phyloP scores from a whole-genome alignment of 148 eudicot species.

The Rhododendron williamsianum region DNA sequence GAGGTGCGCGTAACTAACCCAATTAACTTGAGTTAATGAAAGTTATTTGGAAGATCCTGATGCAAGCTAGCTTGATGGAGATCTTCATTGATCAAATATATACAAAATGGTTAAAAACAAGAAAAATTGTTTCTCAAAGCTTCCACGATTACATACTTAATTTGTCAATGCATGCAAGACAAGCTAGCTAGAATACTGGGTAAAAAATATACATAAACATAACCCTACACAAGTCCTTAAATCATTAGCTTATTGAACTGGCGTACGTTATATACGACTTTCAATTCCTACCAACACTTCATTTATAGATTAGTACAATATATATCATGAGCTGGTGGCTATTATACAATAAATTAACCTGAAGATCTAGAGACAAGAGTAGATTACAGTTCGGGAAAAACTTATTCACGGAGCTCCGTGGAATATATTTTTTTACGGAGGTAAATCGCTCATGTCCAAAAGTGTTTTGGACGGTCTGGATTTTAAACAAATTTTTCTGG shows the following conservation, averaged over 20 bases:
- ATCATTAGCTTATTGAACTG: not conserved
- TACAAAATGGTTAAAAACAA: not conserved
- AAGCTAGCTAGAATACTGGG: not conserved
- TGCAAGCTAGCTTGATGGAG: not conserved
- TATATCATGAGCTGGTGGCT: not conserved
- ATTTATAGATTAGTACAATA: not conserved
- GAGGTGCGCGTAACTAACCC: not conserved
- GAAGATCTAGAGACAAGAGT: not conserved
- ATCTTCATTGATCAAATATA: not conserved
- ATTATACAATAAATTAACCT: not conserved
- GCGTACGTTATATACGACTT: not conserved
- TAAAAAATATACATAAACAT: not conserved
- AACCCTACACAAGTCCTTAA: not conserved
- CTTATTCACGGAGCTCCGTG: too few species aligned
- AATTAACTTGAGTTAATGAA: too few species aligned
- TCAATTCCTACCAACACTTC: not conserved
- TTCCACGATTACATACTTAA: not conserved
- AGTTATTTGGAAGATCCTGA: not conserved
- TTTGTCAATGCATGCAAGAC: constrained; percentile 15
- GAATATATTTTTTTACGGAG: too few species aligned
- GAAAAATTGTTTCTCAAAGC: not conserved
- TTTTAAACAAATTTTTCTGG: too few species aligned
- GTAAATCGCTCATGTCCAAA: too few species aligned
- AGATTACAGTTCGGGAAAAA: not conserved
- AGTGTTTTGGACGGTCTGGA: too few species aligned